A percentile compares a stretch with the other conserved stretches of the same genome.
phyloP scores from a whole-genome alignment of 768 basidiomycete genomes.

The Suillus lakei region DNA sequence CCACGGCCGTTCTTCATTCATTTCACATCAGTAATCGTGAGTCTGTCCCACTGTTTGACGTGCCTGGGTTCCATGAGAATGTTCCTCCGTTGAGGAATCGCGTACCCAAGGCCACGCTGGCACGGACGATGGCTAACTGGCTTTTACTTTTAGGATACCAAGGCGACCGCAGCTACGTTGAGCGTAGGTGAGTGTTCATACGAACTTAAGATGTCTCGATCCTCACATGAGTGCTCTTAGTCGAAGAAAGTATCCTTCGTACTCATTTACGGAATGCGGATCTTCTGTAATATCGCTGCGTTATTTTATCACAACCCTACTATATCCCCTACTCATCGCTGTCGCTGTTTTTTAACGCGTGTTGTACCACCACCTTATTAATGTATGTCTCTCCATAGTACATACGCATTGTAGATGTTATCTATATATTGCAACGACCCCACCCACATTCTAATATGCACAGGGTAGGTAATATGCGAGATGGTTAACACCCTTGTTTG shows the following conservation, averaged over 20 bases:
- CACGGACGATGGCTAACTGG: slow-evolving; percentile 11
- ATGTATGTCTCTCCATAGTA: not conserved
- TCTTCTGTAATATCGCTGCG: slow-evolving; percentile 53
- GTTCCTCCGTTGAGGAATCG: not conserved
- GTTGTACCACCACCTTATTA: not conserved
- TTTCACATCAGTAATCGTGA: slow-evolving; percentile 78
- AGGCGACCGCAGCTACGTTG: slow-evolving; percentile 73
- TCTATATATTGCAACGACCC: not conserved
- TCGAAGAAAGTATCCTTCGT: slow-evolving; percentile 75
- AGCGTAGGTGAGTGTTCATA: slow-evolving; percentile 55
- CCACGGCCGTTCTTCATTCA: slow-evolving; percentile 73
- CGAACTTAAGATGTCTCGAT: not conserved
- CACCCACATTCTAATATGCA: not conserved
- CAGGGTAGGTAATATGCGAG: not conserved
- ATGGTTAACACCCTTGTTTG: not conserved
- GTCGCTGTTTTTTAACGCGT: not conserved
- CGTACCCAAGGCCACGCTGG: not conserved
- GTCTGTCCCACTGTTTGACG: slow-evolving; percentile 31
- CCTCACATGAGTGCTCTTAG: slow-evolving; percentile 36
- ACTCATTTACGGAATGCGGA: slow-evolving; percentile 72
- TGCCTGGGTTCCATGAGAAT: slow-evolving; percentile 13
- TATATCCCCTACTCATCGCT: not conserved
- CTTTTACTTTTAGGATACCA: slow-evolving; percentile 60
- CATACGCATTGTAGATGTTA: not conserved
- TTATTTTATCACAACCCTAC: slow-evolving; percentile 7